A percentile compares a stretch with the other conserved stretches of the same genome.
phyloP scores from a whole-genome alignment of 2,329 filamentous ascomycete species.

The Monosporascus sp. region DNA sequence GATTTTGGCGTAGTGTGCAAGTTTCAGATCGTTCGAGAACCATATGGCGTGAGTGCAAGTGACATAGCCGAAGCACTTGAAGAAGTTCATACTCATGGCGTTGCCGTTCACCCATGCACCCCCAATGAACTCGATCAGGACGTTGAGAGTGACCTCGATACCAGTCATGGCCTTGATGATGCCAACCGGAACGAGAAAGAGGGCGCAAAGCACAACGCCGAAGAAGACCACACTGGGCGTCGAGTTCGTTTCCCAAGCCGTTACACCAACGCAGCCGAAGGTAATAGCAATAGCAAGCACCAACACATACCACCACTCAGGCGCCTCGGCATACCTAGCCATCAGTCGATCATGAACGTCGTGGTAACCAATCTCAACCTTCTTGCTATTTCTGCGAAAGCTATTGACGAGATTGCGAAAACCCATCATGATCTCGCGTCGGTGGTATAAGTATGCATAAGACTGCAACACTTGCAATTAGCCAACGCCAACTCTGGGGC shows the following conservation, averaged over 20 bases:
- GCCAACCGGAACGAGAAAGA: conserved; percentile 47
- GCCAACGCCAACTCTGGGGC: neutral
- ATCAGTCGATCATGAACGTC: conserved; percentile 21
- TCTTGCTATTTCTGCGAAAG: conserved; percentile 34
- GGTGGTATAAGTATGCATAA: conserved; percentile 46
- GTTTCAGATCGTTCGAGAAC: conserved; percentile 35
- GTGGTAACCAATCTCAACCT: conserved; percentile 23
- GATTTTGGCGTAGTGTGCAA: conserved; percentile 54
- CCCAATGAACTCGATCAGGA: conserved; percentile 48
- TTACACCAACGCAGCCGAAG: conserved; percentile 41
- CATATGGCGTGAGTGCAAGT: conserved; percentile 27
- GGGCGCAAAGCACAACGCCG: conserved; percentile 40
- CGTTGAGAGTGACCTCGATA: conserved; percentile 46
- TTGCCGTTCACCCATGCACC: conserved; percentile 46
- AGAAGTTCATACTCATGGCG: conserved; percentile 48
- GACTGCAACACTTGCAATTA: conserved; percentile 16
- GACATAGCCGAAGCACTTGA: conserved; percentile 46
- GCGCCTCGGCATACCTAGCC: conserved; percentile 32
- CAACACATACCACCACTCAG: conserved; percentile 49
- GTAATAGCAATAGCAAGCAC: conserved; percentile 38
- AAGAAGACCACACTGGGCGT: conserved; percentile 46
- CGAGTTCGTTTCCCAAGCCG: conserved; percentile 45
- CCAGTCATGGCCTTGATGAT: conserved; percentile 50
- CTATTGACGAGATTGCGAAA: conserved; percentile 42
- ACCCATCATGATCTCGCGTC: conserved; percentile 43